Evolutionary conservation across 306 rosid genomes (phyloP).

Genomic region (Vigna nakashimae): DNA sequence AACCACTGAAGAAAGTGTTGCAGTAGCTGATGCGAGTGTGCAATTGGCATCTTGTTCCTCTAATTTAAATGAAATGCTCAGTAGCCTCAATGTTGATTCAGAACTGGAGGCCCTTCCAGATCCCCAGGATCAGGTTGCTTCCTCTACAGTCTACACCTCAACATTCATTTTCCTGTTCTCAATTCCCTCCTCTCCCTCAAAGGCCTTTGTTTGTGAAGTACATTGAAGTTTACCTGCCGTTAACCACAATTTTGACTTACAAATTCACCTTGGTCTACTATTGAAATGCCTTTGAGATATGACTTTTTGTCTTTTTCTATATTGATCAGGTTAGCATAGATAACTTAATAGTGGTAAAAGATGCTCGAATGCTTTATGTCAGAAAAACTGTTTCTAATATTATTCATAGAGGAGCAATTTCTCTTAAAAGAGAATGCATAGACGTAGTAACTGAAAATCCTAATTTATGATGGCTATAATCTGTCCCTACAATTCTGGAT

Average conservation of each 20-base stretch:
- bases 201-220: constrained; percentile 33
- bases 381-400: too few species aligned
- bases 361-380: constrained; percentile 5
- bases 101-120: constrained; percentile 73
- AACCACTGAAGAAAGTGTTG: constrained; percentile 49
- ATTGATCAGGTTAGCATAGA: constrained; percentile 9
- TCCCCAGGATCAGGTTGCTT: constrained; percentile 88
- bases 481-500: too few species aligned
- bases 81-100: constrained; percentile 64
- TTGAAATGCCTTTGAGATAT: constrained; percentile 24
- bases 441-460: too few species aligned
- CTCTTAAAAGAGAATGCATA: too few species aligned
- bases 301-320: constrained; percentile 29
- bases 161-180: constrained; percentile 23
- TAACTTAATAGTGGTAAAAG: constrained; percentile 32
- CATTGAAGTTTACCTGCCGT: constrained; percentile 23
- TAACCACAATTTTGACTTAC: constrained; percentile 13
- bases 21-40: constrained; percentile 43
- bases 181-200: not conserved
- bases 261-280: constrained; percentile 30
- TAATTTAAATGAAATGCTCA: constrained; percentile 65
- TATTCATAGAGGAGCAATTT: too few species aligned
- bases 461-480: too few species aligned
- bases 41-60: constrained; percentile 49
- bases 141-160: constrained; percentile 37